Evolutionary conservation across 2,329 filamentous ascomycete genomes (phyloP).

Genomic region (Teratosphaeria pseudoeucalypti): DNA sequence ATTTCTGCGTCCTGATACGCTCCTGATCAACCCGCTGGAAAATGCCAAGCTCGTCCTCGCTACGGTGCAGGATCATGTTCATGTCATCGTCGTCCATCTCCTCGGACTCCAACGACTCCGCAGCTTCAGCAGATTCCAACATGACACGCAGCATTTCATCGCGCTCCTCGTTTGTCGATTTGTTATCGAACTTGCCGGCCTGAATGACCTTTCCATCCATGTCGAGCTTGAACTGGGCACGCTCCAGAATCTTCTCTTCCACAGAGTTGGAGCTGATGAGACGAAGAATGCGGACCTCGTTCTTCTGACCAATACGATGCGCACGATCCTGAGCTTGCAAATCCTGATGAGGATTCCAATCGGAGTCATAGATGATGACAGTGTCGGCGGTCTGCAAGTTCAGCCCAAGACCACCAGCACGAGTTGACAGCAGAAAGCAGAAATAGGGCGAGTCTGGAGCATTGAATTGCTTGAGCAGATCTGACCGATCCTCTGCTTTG

Average conservation of each 20-base stretch:
- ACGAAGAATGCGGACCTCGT: conserved; percentile 91
- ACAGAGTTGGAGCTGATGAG: conserved; percentile 95
- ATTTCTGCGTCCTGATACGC: conserved; percentile 53
- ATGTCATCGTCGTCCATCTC: conserved; percentile 98
- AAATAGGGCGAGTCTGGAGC: conserved; percentile 84
- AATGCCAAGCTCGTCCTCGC: conserved; percentile 61
- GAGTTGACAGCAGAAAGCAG: conserved; percentile 96
- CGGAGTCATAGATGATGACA: conserved; percentile 98
- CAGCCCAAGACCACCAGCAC: conserved; percentile 92
- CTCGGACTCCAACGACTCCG: conserved; percentile 69
- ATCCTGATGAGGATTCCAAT: conserved; percentile 99
- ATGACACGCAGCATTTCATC: conserved; percentile 93
- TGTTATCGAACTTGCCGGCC: conserved; percentile 98
- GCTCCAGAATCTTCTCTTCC: conserved; percentile 95
- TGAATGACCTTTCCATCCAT: conserved; percentile 99
- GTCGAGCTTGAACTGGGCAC: conserved; percentile 93
- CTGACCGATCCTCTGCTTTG: conserved; percentile 93
- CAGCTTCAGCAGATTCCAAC: conserved; percentile 65
- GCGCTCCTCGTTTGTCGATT: conserved; percentile 95
- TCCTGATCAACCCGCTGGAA: conserved; percentile 83
- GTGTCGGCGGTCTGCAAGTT: conserved; percentile 97
- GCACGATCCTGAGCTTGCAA: conserved; percentile 98
- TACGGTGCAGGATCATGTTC: conserved; percentile 86
- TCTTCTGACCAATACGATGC: conserved; percentile 99
- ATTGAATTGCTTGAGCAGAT: conserved; percentile 82